Evolutionary conservation across 768 basidiomycete species (phyloP).

Genomic region (Candolleomyces aberdarensis): DNA sequence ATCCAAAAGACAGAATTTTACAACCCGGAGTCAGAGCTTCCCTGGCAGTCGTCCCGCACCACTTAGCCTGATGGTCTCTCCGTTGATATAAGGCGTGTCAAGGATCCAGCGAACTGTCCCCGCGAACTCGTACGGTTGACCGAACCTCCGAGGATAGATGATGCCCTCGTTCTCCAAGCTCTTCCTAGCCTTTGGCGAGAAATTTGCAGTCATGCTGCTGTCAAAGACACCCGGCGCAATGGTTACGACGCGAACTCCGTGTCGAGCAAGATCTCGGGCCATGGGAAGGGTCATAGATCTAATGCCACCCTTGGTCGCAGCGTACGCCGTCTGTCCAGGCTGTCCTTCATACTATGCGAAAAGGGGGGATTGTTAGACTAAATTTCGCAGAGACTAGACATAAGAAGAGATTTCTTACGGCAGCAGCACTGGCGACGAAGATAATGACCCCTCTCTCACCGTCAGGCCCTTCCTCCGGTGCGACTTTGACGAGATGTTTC

Average conservation of each 20-base stretch:
- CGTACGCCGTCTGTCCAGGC: conserved; percentile 55
- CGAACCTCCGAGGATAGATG: conserved; percentile 45
- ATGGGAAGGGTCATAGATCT: conserved; percentile 58
- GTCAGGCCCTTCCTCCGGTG: conserved; percentile 42
- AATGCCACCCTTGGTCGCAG: conserved; percentile 55
- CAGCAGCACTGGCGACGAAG: conserved; percentile 53
- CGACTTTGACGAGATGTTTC: conserved; percentile 44
- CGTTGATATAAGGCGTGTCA: conserved; percentile 54
- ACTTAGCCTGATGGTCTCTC: conserved; percentile 46
- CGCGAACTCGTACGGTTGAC: conserved; percentile 47
- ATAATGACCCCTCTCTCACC: conserved; percentile 60
- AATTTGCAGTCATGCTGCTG: conserved; percentile 39
- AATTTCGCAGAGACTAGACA: neutral
- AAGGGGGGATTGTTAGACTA: neutral
- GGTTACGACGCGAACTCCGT: conserved; percentile 52
- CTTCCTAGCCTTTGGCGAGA: conserved; percentile 33
- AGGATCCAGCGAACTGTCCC: conserved; percentile 47
- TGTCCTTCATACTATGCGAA: conserved; percentile 48
- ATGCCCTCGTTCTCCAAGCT: conserved; percentile 38
- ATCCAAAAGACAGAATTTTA: neutral
- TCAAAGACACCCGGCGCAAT: conserved; percentile 56
- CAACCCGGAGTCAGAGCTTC: conserved; percentile 23
- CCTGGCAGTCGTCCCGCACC: conserved; percentile 40
- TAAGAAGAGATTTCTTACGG: conserved; percentile 24
- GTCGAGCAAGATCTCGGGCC: conserved; percentile 53